Conservation (phyloP, 768 basidiomycete genomes). For the Sporobolomyces pararoseus region DNA sequence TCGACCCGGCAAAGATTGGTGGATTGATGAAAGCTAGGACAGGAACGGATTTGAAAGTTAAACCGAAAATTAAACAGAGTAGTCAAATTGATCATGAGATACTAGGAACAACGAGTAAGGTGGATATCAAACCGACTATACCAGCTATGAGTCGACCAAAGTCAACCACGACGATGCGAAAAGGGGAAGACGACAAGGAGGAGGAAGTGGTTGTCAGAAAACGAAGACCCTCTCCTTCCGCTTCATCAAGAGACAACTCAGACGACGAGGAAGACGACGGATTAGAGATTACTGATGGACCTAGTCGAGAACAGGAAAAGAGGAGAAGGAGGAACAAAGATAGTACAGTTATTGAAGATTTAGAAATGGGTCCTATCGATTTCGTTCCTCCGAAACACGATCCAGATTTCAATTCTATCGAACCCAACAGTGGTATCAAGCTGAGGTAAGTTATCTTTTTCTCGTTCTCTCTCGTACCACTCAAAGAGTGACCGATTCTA, state of each 20-base stretch:
- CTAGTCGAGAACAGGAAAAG: slow-evolving; percentile 7
- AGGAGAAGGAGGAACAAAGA: slow-evolving; percentile 47
- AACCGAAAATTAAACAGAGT: not conserved
- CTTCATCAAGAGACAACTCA: not conserved
- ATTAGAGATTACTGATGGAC: slow-evolving; percentile 25
- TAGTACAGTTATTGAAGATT: slow-evolving; percentile 63
- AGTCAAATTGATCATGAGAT: not conserved
- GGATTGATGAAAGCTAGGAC: not conserved
- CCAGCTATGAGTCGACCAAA: slow-evolving; percentile 11
- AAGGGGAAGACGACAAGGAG: not conserved
- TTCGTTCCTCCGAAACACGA: slow-evolving; percentile 69
- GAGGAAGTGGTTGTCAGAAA: not conserved
- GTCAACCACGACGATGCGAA: not conserved
- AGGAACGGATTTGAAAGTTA: slow-evolving; percentile 3
- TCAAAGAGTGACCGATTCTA: not conserved
- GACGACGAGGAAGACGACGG: not conserved
- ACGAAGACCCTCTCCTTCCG: too few species aligned
- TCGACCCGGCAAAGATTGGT: too few species aligned
- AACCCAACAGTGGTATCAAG: slow-evolving; percentile 86
- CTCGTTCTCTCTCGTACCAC: not conserved
- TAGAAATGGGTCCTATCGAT: slow-evolving; percentile 72
- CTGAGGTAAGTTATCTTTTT: slow-evolving; percentile 59
- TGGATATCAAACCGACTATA: not conserved
- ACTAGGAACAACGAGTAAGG: not conserved
- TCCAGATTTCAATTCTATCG: slow-evolving; percentile 68